Base-by-base conservation (phyloP, 2,329 filamentous ascomycete genomes). In the Teratosphaeria nubilosa region DNA sequence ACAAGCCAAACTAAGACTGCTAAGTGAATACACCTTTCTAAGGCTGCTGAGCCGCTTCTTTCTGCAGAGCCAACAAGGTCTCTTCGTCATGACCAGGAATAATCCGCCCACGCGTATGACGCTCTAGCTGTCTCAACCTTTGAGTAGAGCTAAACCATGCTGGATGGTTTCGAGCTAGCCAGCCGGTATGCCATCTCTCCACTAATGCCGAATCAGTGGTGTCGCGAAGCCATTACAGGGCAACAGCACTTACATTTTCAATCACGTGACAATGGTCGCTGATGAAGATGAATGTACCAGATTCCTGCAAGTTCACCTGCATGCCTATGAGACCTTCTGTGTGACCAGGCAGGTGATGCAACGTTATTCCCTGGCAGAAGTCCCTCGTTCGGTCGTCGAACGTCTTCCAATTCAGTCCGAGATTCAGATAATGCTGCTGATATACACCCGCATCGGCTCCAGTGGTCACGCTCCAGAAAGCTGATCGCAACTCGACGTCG, bases 291-390 rank as follows among this genome's bases (percentile, higher is more conserved):
- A 67, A 69, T 1, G 70, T 71, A 16, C 69, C 70, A 51, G 60
- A 68, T 11, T 72, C 65, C 2, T 62, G 66, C 58, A 72, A 61
- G 60, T 73, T 72, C 61, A 72, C 69, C 57, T 72, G 70, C 69
- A 72, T 70, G 20, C 68, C 69, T 50, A 71, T 66, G 45, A 72
- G 57, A 30, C 70, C 69, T 50, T 72, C 69, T 3, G 70, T 73
- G 58, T 73, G 70, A n/a, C 70, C 69, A 16, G 70, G 70, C 9
- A 72, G 63, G 54, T 72, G 69, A 57, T 70, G 69, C n/a, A 72
- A 63, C 14, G 69, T 72, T 34, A 72, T 69, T 51, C 70, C 69
- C 57, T 71, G 69, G 60, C 67, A 69, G 60, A 72, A 70, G 58
- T 72, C 69, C 54, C 71, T 62, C 9, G 62, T 65, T 51, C 68